These are phyloP conservation scores for Phalaenopsis aphrodite DNA, from an alignment of 106 monocot genomes.

Conservation along the genomic window DNA sequence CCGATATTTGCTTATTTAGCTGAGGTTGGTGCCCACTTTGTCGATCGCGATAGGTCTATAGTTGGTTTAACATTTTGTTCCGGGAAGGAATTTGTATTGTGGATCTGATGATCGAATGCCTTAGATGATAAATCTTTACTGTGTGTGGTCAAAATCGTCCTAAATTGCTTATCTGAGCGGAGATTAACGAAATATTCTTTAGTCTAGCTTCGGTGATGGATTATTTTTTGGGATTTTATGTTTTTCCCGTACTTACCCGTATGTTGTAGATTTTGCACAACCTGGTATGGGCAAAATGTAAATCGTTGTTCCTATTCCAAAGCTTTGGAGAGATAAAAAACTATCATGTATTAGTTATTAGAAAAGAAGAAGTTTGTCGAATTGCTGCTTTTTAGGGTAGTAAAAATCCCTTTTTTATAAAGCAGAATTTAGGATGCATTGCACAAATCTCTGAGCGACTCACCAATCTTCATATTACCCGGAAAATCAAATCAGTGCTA, in stretches of 20 bases:
- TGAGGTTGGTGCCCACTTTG: not conserved
- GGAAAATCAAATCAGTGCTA: too few relatives aligned
- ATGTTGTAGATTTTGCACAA: not conserved
- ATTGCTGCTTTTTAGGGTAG: not conserved
- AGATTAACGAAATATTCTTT: not conserved
- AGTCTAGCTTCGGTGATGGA: not conserved
- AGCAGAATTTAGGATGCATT: too few relatives aligned
- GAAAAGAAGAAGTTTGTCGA: not conserved
- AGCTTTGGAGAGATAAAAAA: not conserved
- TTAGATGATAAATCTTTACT: not conserved
- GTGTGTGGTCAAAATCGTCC: not conserved
- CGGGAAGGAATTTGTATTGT: not conserved
- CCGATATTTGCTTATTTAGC: too few relatives aligned
- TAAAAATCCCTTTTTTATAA: too few relatives aligned
- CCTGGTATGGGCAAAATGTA: not conserved
- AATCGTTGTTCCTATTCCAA: not conserved
- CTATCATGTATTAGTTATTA: not conserved
- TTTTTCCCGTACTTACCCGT: not conserved
- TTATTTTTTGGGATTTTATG: not conserved
- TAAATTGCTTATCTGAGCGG: not conserved
- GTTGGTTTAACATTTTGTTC: not conserved
- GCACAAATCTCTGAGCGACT: too few relatives aligned
- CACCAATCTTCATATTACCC: too few relatives aligned
- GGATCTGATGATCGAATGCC: slow-evolving; percentile 1
- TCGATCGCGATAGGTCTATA: not conserved